Base-by-base conservation (phyloP, 2,329 filamentous ascomycete species). In the Aotearoamyces nothofagi region DNA sequence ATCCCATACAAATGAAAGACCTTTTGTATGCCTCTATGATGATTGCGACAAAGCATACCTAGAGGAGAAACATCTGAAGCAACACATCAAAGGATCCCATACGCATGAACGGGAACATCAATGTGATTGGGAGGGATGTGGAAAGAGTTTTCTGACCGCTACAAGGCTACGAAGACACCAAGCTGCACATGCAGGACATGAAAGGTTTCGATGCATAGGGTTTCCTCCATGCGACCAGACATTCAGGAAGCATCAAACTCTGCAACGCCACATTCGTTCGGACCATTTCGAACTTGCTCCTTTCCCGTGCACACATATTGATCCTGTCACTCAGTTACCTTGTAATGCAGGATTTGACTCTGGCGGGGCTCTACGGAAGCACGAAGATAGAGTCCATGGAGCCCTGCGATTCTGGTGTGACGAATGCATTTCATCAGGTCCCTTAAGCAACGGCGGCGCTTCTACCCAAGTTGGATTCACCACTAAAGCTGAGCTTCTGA, bases 171-270 rank as follows among this genome's bases (percentile, higher is more conserved):
- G 77, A 34, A 66, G 81, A 20, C 86, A 94, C 49, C 60, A 76
- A 27, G 68, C 73, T n/a, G 72, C 79, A 2, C 86, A 94, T 50
- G 68, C 78, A 44, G 78, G 77, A 30, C 69, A 76, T 40, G 77
- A 90, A 47, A 66, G 78, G 30, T 84, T 78, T 44, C 63, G 68
- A 33, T 93, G 84, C 46, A 71, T 66, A 13, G 75, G 70, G 17
- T 76, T 70, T 40, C 63, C 67, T 2, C 69, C 66, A 1, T 93
- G 84, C 53, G 66, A 68, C 11, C 69, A 82, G 53, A 72, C 70
- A 12, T 96, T 94, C 51, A 70, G 87, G 36, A 94, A 93, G 53
- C 78, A 83, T 48, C 74, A 83, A 39, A 92, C 84, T 0, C 63
- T 94, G 10, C 73, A 86, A 48, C 75, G 79, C 29, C 87, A 96